phyloP scores from a whole-genome alignment of 1,284 basidiomycete species.

The Apiotrichum mycotoxinovorans region DNA sequence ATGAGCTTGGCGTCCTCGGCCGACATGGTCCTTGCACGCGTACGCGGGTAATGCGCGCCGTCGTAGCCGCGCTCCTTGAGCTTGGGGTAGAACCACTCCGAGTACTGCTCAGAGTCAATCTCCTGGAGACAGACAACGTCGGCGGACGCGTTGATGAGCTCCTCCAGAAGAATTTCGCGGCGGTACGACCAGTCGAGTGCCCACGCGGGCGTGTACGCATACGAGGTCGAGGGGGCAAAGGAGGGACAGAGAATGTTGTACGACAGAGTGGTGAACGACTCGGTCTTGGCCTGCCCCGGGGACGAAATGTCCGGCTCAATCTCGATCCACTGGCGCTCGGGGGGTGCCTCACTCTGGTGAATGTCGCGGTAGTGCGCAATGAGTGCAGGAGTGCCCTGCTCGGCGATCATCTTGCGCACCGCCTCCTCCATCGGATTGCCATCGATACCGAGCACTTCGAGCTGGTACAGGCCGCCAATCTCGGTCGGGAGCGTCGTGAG shows the following conservation, averaged over 20 bases:
- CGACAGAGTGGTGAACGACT: conserved; percentile 73
- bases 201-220: conserved; percentile 97
- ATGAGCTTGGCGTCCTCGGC: conserved; percentile 80
- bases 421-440: conserved; percentile 86
- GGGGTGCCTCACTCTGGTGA: conserved; percentile 60
- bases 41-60: conserved; percentile 91
- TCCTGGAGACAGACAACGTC: conserved; percentile 92
- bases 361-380: conserved; percentile 81
- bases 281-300: conserved; percentile 57
- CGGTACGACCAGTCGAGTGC: conserved; percentile 93
- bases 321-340: conserved; percentile 75
- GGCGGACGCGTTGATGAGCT: conserved; percentile 75
- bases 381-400: conserved; percentile 84
- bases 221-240: conserved; percentile 83
- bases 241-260: conserved; percentile 96
- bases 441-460: conserved; percentile 90
- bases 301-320: conserved; percentile 63
- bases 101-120: conserved; percentile 88
- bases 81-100: conserved; percentile 83
- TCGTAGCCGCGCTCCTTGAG: conserved; percentile 79
- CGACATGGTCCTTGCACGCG: conserved; percentile 88
- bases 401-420: conserved; percentile 78
- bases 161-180: conserved; percentile 82
- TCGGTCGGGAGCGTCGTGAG: conserved; percentile 79
- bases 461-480: conserved; percentile 84